These are phyloP conservation scores for Ceratobasidium sp. DNA, from an alignment of 1,284 basidiomycete genomes.

Conservation along the genomic window DNA sequence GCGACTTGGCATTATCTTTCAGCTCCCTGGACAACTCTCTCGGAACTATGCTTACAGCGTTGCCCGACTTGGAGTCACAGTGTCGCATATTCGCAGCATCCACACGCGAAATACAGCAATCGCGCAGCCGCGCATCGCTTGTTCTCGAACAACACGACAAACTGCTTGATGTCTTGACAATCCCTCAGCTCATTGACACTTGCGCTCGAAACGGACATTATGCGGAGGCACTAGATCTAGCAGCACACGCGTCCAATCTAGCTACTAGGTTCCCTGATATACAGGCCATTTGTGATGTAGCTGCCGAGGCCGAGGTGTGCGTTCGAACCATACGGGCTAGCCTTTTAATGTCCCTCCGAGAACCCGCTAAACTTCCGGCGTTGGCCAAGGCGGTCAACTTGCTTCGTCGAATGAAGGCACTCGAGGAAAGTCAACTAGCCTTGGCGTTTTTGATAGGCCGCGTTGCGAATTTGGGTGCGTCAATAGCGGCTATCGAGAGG, in stretches of 20 bases:
- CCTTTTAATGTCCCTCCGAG: conserved; percentile 82
- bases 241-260: conserved; percentile 71
- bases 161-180: conserved; percentile 88
- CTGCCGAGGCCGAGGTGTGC: conserved; percentile 79
- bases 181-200: conserved; percentile 89
- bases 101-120: conserved; percentile 69
- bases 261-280: conserved; percentile 60
- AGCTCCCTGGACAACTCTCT: conserved; percentile 75
- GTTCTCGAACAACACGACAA: conserved; percentile 93
- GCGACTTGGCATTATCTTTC: conserved; percentile 75
- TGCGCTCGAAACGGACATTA: conserved; percentile 93
- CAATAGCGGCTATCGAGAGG: conserved; percentile 62
- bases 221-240: conserved; percentile 87
- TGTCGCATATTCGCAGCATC: conserved; percentile 73
- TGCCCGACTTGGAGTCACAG: conserved; percentile 79
- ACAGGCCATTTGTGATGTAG: conserved; percentile 67
- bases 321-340: conserved; percentile 75
- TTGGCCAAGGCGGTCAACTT: conserved; percentile 90
- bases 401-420: conserved; percentile 79
- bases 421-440: conserved; percentile 73
- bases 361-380: conserved; percentile 87
- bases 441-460: conserved; percentile 77
- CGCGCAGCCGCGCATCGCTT: conserved; percentile 78
- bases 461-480: conserved; percentile 64
- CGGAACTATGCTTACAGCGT: conserved; percentile 69